These are phyloP conservation scores for Sinapis alba DNA, from an alignment of 441 rosid genomes.

Conservation along the genomic window DNA sequence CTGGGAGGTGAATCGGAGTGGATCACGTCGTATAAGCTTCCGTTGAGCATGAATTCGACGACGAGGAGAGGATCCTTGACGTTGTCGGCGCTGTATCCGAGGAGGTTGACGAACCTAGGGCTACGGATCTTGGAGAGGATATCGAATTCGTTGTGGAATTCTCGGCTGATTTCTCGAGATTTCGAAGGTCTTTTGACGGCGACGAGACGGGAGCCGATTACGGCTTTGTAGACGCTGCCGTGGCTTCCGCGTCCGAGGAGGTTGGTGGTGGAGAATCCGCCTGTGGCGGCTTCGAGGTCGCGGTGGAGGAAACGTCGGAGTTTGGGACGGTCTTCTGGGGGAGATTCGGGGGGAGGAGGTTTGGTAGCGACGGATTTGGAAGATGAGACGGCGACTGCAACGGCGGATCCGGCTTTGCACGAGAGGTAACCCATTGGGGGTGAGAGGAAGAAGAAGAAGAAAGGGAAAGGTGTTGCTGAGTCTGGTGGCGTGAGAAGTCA, in stretches of 20 bases:
- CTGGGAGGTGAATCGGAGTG: conserved; percentile 51
- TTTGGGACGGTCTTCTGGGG: conserved; percentile 59
- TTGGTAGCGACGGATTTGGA: conserved; percentile 48
- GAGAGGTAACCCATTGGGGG: conserved; percentile 65
- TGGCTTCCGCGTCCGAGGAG: conserved; percentile 96
- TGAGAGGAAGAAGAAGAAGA: neutral
- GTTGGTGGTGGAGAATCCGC: conserved; percentile 78
- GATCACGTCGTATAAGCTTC: conserved; percentile 86
- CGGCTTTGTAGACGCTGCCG: conserved; percentile 91
- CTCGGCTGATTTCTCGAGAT: conserved; percentile 62
- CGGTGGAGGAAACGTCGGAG: conserved; percentile 80
- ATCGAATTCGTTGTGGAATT: conserved; percentile 91
- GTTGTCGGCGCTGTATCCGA: conserved; percentile 72
- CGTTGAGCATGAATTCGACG: conserved; percentile 91
- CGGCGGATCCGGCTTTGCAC: conserved; percentile 81
- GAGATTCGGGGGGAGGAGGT: conserved; percentile 44
- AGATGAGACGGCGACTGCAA: conserved; percentile 57
- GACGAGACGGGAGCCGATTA: conserved; percentile 74
- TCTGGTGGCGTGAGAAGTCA: conserved; percentile 33
- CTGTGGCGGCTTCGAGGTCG: conserved; percentile 91
- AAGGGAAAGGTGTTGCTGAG: conserved; percentile 24
- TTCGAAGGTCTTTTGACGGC: conserved; percentile 85
- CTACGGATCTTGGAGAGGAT: conserved; percentile 84
- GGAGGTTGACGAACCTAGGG: conserved; percentile 87
- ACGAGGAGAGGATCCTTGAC: conserved; percentile 78